Evolutionary conservation across 2,329 filamentous ascomycete species (phyloP), one percentile per base, ranked within the genome.

Genomic region (Tolypocladium sp.): DNA sequence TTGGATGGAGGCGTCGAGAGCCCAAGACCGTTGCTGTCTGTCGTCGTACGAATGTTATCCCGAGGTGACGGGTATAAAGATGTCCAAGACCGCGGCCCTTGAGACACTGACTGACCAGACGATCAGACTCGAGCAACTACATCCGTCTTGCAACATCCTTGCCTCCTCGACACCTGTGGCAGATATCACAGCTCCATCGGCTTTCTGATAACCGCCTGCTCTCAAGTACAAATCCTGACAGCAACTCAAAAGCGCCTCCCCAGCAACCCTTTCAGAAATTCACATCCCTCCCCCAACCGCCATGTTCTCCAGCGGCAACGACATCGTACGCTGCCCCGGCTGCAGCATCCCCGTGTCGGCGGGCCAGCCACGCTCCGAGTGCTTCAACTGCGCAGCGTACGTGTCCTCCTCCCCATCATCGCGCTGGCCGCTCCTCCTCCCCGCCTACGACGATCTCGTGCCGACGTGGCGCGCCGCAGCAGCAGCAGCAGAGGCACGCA

Each of bases 361-460:
- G 7, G 61, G 58, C 42, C 58, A 63, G 40, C 63, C 63, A 10
- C 41, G 59, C 27, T 61, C 62, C 22, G 60, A 63, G 49, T 67
- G 65, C 57, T 57, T 66, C 44, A 63, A 63, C 51, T 67, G 65
- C 44, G 57, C 52, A 2, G 58, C 58, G 61, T 64, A 58, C 53
- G 64, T 60, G 17, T 20, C 33, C 27, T 53, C 22, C 8, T 52
- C 37, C 2, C 10, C 46, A n/a, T 8, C 15, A 9, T n/a, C 46
- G 13, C 49, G 49, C 49, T 15, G 49, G 20, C 30, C 49, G 9
- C 49, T 35, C 20, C 49, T n/a, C 30, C 30, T 15, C 20, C 49
- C 49, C 3, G 30, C 10, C 20, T 22, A 35, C 49, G 49, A 53
- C 20, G 4, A 8, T 22, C 30, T 22, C 30, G 30, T 20, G 30